Evolutionary conservation across 2,329 filamentous ascomycete genomes (phyloP), one percentile per base, ranked within the genome.

Genomic region (Paecilomyces variotii): DNA sequence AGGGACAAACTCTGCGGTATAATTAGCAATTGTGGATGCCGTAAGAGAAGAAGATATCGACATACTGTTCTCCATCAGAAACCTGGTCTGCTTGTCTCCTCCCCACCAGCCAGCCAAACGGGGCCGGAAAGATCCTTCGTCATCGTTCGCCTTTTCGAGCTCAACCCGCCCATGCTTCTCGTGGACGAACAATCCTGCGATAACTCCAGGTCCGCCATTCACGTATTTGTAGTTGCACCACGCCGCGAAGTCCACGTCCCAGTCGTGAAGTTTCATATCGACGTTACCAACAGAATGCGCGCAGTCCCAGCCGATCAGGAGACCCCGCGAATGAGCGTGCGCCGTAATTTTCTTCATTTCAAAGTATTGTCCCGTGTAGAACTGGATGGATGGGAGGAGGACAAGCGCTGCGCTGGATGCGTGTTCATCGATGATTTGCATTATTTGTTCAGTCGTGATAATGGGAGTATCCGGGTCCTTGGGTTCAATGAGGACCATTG

Each of bases 161-260:
- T 77, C 69, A 4, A 71, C 71, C 28, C 65, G 72, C 49, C 87
- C 85, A 70, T 95, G 88, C 45, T 78, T 80, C 69, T 90, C 84
- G 72, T 96, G 90, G 7, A 96, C 88, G 64, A 91, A 96, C 0
- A 87, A 78, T 0, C 88, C 91, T 0, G 84, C 90, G 62, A 95
- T 95, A 14, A 86, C 82, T 3, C 91, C 91, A 0, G 91, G 90
- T 0, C 91, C 91, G 27, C 87, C 86, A 70, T 96, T 96, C 71
- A 96, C 83, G 76, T 96, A 96, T 77, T 96, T 96, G 81, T 96
- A 96, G 19, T 87, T 92, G 74, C 91, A 96, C 91, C 91, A 96
- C 57, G 84, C 89, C 14, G 92, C 91, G 67, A 96, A 96, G 72
- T 96, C 91, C 34, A 95, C 90, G 64, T 89, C 82, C 91, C 91